A percentile compares a stretch with the other conserved stretches of the same genome.
phyloP scores from a whole-genome alignment of 2,329 filamentous ascomycete genomes.

The Aphanocladium album region DNA sequence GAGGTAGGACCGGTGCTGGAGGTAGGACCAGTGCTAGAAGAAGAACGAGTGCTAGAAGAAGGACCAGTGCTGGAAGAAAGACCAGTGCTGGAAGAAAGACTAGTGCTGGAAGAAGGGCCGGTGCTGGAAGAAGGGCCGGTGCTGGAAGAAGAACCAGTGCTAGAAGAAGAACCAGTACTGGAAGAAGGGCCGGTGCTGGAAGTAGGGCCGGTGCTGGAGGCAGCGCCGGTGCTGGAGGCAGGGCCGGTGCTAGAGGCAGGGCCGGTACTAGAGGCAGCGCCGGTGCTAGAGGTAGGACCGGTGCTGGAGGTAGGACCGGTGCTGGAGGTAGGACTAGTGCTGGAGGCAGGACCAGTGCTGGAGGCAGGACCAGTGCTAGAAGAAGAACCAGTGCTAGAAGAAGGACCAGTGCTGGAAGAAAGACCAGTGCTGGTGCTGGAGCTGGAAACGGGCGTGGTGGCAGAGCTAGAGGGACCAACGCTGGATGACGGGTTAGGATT shows the following conservation, averaged over 20 bases:
- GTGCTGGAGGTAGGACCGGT: background rate
- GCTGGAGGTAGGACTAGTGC: background rate
- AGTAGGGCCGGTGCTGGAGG: background rate
- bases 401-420: background rate
- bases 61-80: background rate
- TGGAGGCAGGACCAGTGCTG: background rate
- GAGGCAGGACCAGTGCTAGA: background rate
- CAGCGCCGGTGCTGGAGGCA: background rate
- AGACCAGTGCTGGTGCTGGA: background rate
- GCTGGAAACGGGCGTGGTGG: background rate
- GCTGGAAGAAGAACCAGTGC: too few species aligned
- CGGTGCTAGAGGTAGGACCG: background rate
- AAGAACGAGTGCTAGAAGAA: too few species aligned
- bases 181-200: background rate
- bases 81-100: background rate
- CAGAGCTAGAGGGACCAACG: background rate
- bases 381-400: background rate
- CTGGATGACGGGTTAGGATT: slow-evolving; percentile 2
- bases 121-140: background rate
- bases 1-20: background rate
- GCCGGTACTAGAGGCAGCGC: background rate
- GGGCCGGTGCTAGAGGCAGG: background rate
- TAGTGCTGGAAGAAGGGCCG: background rate
- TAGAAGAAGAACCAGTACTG: too few species aligned
- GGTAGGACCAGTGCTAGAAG: too few species aligned